Evolutionary conservation across 352 stramenopile species (phyloP), one percentile per base, ranked within the genome.

Genomic region (Phytophthora idaei): DNA sequence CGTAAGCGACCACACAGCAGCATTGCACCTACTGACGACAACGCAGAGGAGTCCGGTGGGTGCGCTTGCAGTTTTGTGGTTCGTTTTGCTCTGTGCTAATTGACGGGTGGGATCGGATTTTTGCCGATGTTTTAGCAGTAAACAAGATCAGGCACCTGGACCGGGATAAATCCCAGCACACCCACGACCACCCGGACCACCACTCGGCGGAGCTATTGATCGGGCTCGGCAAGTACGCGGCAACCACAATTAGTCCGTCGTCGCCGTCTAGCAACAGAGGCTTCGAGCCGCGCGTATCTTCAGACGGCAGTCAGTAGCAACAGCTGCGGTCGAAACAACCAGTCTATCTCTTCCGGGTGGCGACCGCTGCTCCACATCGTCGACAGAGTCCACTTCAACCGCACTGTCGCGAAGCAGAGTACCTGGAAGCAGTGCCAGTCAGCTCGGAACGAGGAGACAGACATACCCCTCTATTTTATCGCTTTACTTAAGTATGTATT

Each of bases 181-280:
- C 36, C 2, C 57, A 73, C 28, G 68, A 72, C 5, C 60, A 76
- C 2, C 36, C 54, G 6, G 78, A 89, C 45, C 70, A 80, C 29
- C 78, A 88, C 15, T 90, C 82, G 4, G 82, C 80, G 2, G 60
- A 85, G 47, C 65, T 90, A 25, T 46, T 90, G 31, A 88, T 90
- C 39, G 80, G 74, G 3, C 69, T 90, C 10, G 80, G 78, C 44
- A 80, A 77, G 25, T 64, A 29, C 29, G 25, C 61, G 9, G 29
- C 32, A 31, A 67, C 46, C 14, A 64, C 62, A 5, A 69, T 62
- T 37, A 75, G 48, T 49, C 53, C 62, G 8, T 70, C 67, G 9
- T 52, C 44, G 14, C 37, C 57, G 15, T 63, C 51, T 25, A 66
- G 42, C 21, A 62, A n/a, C 34, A 41, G 36, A 57, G 50, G 29